Evolutionary conservation across 2,329 filamentous ascomycete genomes (phyloP).

Genomic region (Dryadomyces quercivorus): DNA sequence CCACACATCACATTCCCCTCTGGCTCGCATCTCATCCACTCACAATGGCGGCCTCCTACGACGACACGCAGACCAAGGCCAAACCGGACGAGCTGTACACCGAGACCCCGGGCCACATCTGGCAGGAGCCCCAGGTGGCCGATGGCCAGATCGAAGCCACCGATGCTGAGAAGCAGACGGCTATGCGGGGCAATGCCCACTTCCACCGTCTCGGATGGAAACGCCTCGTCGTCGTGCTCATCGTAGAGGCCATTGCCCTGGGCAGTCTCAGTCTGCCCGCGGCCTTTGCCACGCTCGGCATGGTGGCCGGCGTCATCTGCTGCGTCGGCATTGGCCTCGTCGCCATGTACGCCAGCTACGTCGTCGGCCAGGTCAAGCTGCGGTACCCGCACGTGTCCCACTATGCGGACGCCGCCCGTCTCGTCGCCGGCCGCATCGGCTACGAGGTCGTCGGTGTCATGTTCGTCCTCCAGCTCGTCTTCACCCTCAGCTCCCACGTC

Average conservation of each 20-base stretch:
- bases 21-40: too few relatives aligned
- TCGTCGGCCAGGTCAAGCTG: constrained; percentile 33
- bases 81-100: neutral
- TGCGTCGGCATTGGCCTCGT: constrained; percentile 19
- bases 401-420: constrained; percentile 54
- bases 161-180: constrained; percentile 6
- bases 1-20: too few relatives aligned
- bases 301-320: constrained; percentile 24
- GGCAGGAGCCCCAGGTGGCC: neutral
- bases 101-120: neutral
- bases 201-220: constrained; percentile 45
- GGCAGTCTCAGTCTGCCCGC: constrained; percentile 37
- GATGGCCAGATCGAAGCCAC: neutral
- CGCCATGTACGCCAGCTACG: constrained; percentile 28
- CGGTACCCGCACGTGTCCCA: constrained; percentile 45
- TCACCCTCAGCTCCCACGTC: constrained; percentile 61
- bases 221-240: constrained; percentile 40
- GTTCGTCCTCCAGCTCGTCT: constrained; percentile 52
- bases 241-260: constrained; percentile 45
- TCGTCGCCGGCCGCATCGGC: constrained; percentile 47
- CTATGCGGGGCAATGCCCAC: constrained; percentile 27
- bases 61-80: neutral
- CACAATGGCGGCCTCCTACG: neutral
- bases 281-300: constrained; percentile 40
- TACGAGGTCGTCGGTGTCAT: constrained; percentile 50